Evolutionary conservation across 768 basidiomycete genomes (phyloP), one percentile per base, ranked within the genome.

Genomic region (Mycena galericulata): DNA sequence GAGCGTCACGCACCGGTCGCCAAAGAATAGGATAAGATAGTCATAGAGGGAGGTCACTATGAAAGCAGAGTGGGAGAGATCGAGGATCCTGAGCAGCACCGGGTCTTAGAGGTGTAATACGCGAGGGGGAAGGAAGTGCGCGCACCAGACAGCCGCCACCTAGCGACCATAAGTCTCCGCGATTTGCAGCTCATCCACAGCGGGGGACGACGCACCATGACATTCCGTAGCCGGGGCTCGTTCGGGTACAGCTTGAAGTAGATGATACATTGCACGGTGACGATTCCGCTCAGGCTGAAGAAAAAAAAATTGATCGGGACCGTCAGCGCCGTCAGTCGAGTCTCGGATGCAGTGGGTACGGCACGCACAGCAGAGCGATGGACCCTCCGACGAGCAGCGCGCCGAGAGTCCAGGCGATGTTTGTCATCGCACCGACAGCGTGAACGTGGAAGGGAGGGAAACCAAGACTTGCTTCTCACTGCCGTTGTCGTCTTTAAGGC

Each of bases 41-140:
- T 70, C 70, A 74, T 77, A 82, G 40, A 82, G 69, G 5, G 81
- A 77, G 34, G 69, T 40, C 27, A 74, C 75, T 41, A 82, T 81
- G 67, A 82, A 56, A 17, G 74, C 46, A 17, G 79, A 80, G 67
- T 82, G 81, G 4, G 60, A 38, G 8, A 73, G 53, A 45, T 82
- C 81, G 38, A 82, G 72, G 7, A 57, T 0, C 81, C 69, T 65
- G 46, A 12, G n/a, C 26, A 53, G 51, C 26, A 1, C 46, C 9
- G 2, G 10, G 1, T n/a, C 9, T 26, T 14, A 14, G 24, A 18
- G 5, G 11, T 17, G 17, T 11, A 58, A 15, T 6, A 14, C 2
- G 2, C 5, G 34, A 3, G 18, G 7, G 29, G 14, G n/a, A 15
- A 15, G 29, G n/a, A 18, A 41, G 4, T 20, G 20, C 4, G 14